Percentiles rank a stretch among this genome's conserved stretches.
phyloP scores from a whole-genome alignment of 2,329 filamentous ascomycete genomes.

The Sporothrix brunneoviolacea region DNA sequence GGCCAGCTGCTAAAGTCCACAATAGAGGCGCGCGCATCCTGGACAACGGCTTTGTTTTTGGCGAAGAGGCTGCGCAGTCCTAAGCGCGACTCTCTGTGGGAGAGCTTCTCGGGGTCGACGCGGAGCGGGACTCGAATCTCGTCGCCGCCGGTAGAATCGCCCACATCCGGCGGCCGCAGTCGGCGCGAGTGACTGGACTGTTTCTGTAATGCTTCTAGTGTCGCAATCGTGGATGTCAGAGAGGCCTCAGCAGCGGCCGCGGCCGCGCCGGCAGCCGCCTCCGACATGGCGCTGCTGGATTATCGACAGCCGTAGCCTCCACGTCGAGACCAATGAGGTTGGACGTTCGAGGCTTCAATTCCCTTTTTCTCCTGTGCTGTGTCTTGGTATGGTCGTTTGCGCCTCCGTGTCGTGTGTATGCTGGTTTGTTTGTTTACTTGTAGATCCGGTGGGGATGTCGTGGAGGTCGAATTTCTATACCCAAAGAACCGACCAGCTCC shows the following conservation, averaged over 20 bases:
- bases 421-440: neutral
- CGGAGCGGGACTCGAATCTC: conserved; percentile 38
- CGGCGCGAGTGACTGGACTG: conserved; percentile 29
- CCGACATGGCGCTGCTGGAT: conserved; percentile 6
- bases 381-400: neutral
- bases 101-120: conserved; percentile 30
- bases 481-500: no score
- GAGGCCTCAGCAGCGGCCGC: neutral
- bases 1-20: conserved; percentile 40
- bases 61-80: conserved; percentile 45
- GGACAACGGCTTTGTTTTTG: conserved; percentile 20
- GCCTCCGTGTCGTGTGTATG: no score
- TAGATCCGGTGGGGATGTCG: neutral
- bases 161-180: conserved; percentile 33
- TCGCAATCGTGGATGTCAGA: neutral
- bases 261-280: neutral
- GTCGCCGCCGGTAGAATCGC: conserved; percentile 23
- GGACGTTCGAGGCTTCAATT: no score
- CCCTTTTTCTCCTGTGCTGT: neutral
- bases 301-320: neutral
- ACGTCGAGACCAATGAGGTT: neutral
- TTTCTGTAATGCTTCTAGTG: conserved; percentile 17
- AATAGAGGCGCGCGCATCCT: conserved; percentile 37
- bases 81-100: conserved; percentile 45
- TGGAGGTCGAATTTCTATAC: no score